Conservation (phyloP, 2,329 filamentous ascomycete genomes). For the Bipolaris victoriae region DNA sequence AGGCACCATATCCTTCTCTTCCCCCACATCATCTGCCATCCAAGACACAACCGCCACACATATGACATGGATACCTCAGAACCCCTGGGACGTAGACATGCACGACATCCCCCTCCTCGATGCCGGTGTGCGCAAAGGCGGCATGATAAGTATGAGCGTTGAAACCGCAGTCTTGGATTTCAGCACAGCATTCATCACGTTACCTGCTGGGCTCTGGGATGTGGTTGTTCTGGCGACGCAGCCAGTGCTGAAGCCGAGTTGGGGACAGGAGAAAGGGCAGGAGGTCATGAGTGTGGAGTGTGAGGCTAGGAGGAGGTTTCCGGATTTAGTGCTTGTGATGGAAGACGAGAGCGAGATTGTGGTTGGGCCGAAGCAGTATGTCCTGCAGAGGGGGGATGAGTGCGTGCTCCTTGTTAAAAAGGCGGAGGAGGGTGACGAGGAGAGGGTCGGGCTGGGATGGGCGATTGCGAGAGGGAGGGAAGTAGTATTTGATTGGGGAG, state of each 20-base stretch:
- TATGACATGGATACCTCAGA: constrained; percentile 2
- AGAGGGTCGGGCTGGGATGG: constrained; percentile 22
- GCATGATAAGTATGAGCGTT: constrained; percentile 18
- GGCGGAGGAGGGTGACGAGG: constrained; percentile 1
- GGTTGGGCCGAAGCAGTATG: constrained; percentile 25
- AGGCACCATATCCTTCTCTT: constrained; percentile 7
- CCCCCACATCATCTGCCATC: not conserved
- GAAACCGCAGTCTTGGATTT: constrained; percentile 16
- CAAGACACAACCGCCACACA: not conserved
- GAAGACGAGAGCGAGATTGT: constrained; percentile 17
- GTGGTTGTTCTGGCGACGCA: constrained; percentile 23
- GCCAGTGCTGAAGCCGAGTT: not conserved
- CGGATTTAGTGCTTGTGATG: constrained; percentile 27
- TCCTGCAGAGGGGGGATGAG: constrained; percentile 15
- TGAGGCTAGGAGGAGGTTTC: constrained; percentile 10
- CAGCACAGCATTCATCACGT: constrained; percentile 19
- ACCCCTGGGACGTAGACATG: not conserved
- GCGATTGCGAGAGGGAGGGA: constrained; percentile 25
- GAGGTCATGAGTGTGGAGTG: constrained; percentile 22
- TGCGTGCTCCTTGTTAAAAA: constrained; percentile 23
- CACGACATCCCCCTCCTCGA: constrained; percentile 13
- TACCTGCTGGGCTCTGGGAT: constrained; percentile 24
- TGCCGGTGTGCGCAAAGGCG: constrained; percentile 26
- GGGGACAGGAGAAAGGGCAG: too few species aligned
- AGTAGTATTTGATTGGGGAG: constrained; percentile 23